Evolutionary conservation across 1,139 yeast species (phyloP).

Genomic region (Suhomyces bribrorum): DNA sequence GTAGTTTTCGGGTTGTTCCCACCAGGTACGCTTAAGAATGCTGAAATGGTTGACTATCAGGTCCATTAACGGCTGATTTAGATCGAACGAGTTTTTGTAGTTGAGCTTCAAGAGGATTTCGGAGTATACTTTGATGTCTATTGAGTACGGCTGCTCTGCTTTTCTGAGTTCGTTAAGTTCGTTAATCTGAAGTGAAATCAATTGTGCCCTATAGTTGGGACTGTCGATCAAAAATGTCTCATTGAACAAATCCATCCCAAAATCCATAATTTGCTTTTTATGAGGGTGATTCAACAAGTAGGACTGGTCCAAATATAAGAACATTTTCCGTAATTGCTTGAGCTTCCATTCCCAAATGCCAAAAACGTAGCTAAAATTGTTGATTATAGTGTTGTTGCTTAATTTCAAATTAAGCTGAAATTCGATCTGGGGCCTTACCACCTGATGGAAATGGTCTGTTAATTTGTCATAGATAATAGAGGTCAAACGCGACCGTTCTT

Average conservation of each 20-base stretch:
- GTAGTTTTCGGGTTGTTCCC: conserved; percentile 21
- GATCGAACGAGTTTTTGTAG: conserved; percentile 15
- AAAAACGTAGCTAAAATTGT: conserved; percentile 17
- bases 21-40: conserved; percentile 22
- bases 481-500: conserved; percentile 34
- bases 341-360: conserved; percentile 30
- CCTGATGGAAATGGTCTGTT: conserved; percentile 19
- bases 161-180: conserved; percentile 3
- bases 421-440: too few relatives aligned
- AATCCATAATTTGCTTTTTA: conserved; percentile 27
- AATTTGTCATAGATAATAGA: conserved; percentile 23
- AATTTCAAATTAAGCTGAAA: background rate
- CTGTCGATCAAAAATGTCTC: conserved; percentile 19
- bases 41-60: conserved; percentile 22
- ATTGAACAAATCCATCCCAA: conserved; percentile 25
- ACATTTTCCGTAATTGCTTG: conserved; percentile 29
- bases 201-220: background rate
- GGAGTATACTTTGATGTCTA: conserved; percentile 17
- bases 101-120: conserved; percentile 25
- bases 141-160: conserved; percentile 9
- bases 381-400: too few relatives aligned
- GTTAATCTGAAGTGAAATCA: background rate
- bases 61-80: conserved; percentile 21
- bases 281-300: conserved; percentile 36
- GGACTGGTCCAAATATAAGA: conserved; percentile 37